Percentiles rank a stretch among this genome's conserved stretches.
Conservation (phyloP, 1,284 basidiomycete genomes). For the Cerrena zonata region DNA sequence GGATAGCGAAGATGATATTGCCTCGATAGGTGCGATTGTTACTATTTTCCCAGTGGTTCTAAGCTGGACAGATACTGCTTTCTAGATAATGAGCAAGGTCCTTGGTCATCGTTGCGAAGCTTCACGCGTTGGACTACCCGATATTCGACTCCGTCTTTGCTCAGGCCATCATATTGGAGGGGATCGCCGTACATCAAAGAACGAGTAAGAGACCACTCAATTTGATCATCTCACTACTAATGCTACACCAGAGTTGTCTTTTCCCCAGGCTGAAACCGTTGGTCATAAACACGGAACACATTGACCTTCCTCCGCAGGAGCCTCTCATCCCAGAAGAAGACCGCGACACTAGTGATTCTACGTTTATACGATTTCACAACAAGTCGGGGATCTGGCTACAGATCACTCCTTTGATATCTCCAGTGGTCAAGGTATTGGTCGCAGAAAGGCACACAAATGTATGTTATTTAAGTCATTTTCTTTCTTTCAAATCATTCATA, state of each 20-base stretch:
- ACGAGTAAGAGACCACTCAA: slow-evolving; percentile 15
- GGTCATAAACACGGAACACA: background rate
- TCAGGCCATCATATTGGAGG: slow-evolving; percentile 31
- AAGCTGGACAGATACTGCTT: slow-evolving; percentile 1
- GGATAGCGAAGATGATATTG: slow-evolving; percentile 49
- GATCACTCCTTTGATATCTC: slow-evolving; percentile 23
- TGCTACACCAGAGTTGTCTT: background rate
- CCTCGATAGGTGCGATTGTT: background rate
- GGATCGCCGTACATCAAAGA: slow-evolving; percentile 35
- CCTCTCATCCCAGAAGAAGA: background rate
- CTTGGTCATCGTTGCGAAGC: slow-evolving; percentile 15
- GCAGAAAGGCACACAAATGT: slow-evolving; percentile 19
- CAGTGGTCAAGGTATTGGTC: slow-evolving; percentile 14
- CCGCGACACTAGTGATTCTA: slow-evolving; percentile 8
- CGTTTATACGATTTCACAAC: slow-evolving; percentile 16
- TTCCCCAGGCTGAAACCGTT: background rate
- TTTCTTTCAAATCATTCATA: background rate
- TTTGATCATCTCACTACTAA: too few species aligned
- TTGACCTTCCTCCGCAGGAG: background rate
- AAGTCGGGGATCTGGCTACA: slow-evolving; percentile 15
- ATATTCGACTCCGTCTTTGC: slow-evolving; percentile 22
- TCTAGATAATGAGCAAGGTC: slow-evolving; percentile 11
- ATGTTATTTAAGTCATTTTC: slow-evolving; percentile 5
- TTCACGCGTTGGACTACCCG: slow-evolving; percentile 26
- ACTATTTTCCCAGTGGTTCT: background rate